phyloP scores from a whole-genome alignment of 345 rosid genomes.

The Eutrema yunnanense region DNA sequence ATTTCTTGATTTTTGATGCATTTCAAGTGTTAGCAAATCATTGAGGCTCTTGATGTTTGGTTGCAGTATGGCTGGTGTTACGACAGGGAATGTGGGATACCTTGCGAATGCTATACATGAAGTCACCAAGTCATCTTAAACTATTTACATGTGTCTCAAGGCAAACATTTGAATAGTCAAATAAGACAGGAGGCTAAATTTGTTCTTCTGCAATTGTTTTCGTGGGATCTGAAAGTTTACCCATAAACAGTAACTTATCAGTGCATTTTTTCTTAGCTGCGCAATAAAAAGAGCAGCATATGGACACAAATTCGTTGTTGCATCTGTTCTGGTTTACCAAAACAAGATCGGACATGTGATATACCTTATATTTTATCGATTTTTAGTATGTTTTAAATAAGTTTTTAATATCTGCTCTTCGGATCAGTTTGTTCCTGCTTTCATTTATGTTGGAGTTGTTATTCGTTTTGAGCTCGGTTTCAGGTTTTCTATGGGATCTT shows the following conservation, averaged over 20 bases:
- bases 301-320: neutral
- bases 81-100: conserved; percentile 73
- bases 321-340: too few species aligned
- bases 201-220: conserved; percentile 2
- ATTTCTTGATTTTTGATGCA: neutral
- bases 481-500: too few species aligned
- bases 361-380: too few species aligned
- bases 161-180: neutral
- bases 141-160: neutral
- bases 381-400: too few species aligned
- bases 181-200: conserved; percentile 7
- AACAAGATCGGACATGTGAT: too few species aligned
- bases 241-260: conserved; percentile 4
- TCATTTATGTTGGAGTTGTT: too few species aligned
- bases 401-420: too few species aligned
- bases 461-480: too few species aligned
- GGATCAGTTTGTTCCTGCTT: too few species aligned
- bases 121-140: conserved; percentile 54
- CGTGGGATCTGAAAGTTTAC: conserved; percentile 18
- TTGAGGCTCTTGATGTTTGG: conserved; percentile 8
- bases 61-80: conserved; percentile 95
- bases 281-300: neutral
- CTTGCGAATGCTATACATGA: conserved; percentile 83
- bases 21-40: neutral
- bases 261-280: neutral